These are phyloP conservation scores for Kluyveromyces marxianus DNA, from an alignment of 1,139 yeast species.

Conservation along the genomic window DNA sequence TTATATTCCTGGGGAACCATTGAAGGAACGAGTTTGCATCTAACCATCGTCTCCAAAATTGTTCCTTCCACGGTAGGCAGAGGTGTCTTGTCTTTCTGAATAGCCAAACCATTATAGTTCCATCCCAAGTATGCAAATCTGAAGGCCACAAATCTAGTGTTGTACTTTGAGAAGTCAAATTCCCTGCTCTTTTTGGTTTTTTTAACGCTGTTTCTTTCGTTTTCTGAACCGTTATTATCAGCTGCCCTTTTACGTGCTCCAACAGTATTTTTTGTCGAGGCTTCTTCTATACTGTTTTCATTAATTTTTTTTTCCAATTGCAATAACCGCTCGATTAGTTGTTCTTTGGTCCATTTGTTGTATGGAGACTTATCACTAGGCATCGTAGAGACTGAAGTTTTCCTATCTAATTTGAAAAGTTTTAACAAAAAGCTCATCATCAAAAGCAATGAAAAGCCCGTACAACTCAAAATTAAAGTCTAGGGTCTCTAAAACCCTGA, in stretches of 20 bases:
- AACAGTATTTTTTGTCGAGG: conserved; percentile 2
- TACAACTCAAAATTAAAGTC: no score
- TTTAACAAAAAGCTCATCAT: conserved; percentile 8
- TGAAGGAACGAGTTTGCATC: conserved; percentile 58
- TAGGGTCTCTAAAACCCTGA: no score
- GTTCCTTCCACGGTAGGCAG: conserved; percentile 83
- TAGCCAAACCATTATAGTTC: conserved; percentile 87
- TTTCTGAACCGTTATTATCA: conserved; percentile 1
- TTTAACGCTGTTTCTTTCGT: not conserved
- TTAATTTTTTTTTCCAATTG: conserved; percentile 21
- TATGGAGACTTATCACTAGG: conserved; percentile 16
- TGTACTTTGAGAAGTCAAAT: conserved; percentile 63
- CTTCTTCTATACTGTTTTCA: not conserved
- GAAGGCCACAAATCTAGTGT: conserved; percentile 68
- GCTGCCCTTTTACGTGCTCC: conserved; percentile 6
- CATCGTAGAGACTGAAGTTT: not conserved
- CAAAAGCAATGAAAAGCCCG: no score
- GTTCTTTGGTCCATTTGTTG: conserved; percentile 34
- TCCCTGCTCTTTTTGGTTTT: conserved; percentile 19
- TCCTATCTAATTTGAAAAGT: conserved; percentile 7
- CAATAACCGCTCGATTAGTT: conserved; percentile 32
- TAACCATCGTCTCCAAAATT: conserved; percentile 61
- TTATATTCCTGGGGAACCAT: conserved; percentile 52
- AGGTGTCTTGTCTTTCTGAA: conserved; percentile 67
- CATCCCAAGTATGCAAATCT: conserved; percentile 86